Evolutionary conservation across 495 filamentous ascomycete species (phyloP).

Genomic region (Sabuloglossum arenarium): DNA sequence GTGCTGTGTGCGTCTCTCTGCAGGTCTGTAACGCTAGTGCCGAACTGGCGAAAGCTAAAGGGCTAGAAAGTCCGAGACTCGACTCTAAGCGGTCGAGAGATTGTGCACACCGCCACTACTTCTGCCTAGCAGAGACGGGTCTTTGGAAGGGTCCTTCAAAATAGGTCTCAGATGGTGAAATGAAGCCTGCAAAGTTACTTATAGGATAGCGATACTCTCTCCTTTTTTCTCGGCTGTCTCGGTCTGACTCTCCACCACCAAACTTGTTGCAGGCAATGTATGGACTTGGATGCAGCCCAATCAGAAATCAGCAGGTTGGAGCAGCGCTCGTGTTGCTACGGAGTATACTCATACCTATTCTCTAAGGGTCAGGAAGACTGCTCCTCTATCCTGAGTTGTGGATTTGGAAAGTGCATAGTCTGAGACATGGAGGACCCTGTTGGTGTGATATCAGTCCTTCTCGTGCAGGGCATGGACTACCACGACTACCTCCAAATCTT

Average conservation of each 20-base stretch:
- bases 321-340: background rate
- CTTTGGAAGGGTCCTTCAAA: no score
- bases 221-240: no score
- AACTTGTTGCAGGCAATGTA: no score
- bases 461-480: background rate
- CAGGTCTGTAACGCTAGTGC: constrained; percentile 1
- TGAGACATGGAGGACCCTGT: background rate
- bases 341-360: background rate
- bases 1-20: background rate
- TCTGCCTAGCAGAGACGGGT: no score
- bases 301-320: background rate
- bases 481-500: background rate
- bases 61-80: background rate
- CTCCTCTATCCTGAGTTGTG: background rate
- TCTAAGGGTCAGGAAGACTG: background rate
- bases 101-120: background rate
- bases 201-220: no score
- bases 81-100: no score
- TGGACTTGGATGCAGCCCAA: no score
- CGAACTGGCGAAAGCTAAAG: background rate
- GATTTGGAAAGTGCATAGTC: background rate
- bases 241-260: no score
- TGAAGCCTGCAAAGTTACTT: background rate
- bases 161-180: background rate
- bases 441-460: background rate